A percentile compares a stretch with the other conserved stretches of the same genome.
Evolutionary conservation across 169 alveolate species (phyloP).

Genomic region (Eimeria falciformis): DNA sequence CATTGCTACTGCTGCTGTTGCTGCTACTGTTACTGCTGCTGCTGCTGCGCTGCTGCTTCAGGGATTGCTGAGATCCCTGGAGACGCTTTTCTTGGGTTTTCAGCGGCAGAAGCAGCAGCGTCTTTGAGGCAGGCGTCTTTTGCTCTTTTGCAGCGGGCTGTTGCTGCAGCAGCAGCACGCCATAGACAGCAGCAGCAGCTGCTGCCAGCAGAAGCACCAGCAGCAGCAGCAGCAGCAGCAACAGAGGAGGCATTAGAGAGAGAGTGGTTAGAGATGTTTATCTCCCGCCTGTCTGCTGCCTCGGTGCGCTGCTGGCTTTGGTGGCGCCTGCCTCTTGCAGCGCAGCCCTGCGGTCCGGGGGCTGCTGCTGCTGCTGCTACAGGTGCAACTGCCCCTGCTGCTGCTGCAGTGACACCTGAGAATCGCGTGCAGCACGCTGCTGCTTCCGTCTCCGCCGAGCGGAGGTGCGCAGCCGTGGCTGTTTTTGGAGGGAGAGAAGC

Average conservation of each 20-base stretch:
- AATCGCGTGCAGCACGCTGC: slow-evolving; percentile 61
- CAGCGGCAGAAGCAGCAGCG: slow-evolving; percentile 68
- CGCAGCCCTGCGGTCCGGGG: not conserved
- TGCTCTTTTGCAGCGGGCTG: slow-evolving; percentile 20
- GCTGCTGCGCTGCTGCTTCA: slow-evolving; percentile 39
- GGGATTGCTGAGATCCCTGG: not conserved
- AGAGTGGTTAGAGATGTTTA: slow-evolving; percentile 22
- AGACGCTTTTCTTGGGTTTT: slow-evolving; percentile 54
- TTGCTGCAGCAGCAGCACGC: slow-evolving; percentile 23
- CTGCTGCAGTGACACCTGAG: slow-evolving; percentile 44
- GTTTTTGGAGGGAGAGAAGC: slow-evolving; percentile 61
- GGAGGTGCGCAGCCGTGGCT: slow-evolving; percentile 60
- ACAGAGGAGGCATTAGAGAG: slow-evolving; percentile 20
- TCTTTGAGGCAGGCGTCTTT: slow-evolving; percentile 48
- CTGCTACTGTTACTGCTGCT: not conserved
- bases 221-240: not conserved
- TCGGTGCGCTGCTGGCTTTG: slow-evolving; percentile 41
- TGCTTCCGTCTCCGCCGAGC: slow-evolving; percentile 64
- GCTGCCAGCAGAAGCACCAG: not conserved
- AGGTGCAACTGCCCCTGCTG: not conserved
- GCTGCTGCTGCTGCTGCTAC: not conserved
- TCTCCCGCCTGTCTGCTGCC: slow-evolving; percentile 4
- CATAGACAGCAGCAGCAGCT: not conserved
- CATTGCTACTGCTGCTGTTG: not conserved
- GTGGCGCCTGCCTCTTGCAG: slow-evolving; percentile 44